Conservation (phyloP, 2,329 filamentous ascomycete genomes). For the Hypoxylon sp. region DNA sequence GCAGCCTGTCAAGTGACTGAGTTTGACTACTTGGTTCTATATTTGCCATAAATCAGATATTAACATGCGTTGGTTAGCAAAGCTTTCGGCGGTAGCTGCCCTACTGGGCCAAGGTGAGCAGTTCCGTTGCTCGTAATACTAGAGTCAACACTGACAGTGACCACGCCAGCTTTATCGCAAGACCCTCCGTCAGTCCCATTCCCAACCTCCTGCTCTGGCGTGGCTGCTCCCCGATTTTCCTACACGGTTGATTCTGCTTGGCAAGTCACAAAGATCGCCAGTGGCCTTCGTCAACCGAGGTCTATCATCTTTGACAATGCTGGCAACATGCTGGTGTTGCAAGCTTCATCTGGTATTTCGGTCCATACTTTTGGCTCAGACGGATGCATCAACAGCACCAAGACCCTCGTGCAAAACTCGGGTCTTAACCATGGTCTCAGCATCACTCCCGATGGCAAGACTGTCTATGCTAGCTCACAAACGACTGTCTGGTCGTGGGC, state of each 20-base stretch:
- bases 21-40: slow-evolving; percentile 27
- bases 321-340: slow-evolving; percentile 52
- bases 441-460: slow-evolving; percentile 58
- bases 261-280: slow-evolving; percentile 51
- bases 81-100: slow-evolving; percentile 35
- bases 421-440: slow-evolving; percentile 61
- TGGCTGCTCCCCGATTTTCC: slow-evolving; percentile 45
- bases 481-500: slow-evolving; percentile 68
- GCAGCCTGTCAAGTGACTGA: slow-evolving; percentile 34
- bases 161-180: slow-evolving; percentile 42
- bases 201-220: slow-evolving; percentile 48
- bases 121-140: neutral
- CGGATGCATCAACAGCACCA: slow-evolving; percentile 51
- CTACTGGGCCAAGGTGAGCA: slow-evolving; percentile 39
- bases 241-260: slow-evolving; percentile 50
- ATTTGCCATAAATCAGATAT: slow-evolving; percentile 28
- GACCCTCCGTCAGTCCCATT: slow-evolving; percentile 43
- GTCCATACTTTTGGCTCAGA: slow-evolving; percentile 50
- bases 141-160: slow-evolving; percentile 29
- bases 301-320: slow-evolving; percentile 50
- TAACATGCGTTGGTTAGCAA: slow-evolving; percentile 40
- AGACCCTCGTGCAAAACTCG: slow-evolving; percentile 46
- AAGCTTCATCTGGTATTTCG: slow-evolving; percentile 51
- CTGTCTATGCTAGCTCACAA: slow-evolving; percentile 62
- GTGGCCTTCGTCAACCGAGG: slow-evolving; percentile 49